A percentile compares a stretch with the other conserved stretches of the same genome.
Conservation (phyloP, 1,284 basidiomycete species). For the Malassezia brasiliensis region DNA sequence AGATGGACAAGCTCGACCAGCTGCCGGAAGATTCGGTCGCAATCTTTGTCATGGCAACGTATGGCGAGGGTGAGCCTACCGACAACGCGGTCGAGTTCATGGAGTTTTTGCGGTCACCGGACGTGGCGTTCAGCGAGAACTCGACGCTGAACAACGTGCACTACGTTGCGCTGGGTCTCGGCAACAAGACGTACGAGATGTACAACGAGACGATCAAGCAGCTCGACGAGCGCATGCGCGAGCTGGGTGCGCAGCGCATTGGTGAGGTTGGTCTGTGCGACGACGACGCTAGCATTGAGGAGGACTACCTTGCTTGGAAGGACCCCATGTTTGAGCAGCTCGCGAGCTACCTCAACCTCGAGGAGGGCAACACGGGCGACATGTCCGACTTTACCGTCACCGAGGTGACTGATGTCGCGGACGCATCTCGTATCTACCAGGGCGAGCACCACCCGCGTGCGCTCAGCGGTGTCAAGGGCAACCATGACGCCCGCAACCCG, state of each 20-base stretch:
- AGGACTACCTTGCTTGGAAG: slow-evolving; percentile 99
- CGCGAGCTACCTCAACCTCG: slow-evolving; percentile 67
- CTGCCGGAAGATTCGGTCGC: slow-evolving; percentile 74
- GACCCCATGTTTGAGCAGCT: slow-evolving; percentile 91
- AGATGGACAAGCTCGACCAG: slow-evolving; percentile 88
- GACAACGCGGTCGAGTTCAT: slow-evolving; percentile 93
- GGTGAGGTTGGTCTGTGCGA: slow-evolving; percentile 91
- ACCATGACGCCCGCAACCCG: slow-evolving; percentile 94
- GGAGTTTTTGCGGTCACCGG: slow-evolving; percentile 78
- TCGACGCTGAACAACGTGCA: slow-evolving; percentile 74
- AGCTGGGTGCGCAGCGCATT: slow-evolving; percentile 75
- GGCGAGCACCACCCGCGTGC: slow-evolving; percentile 59
- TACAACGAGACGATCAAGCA: slow-evolving; percentile 81
- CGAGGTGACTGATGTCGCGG: slow-evolving; percentile 56
- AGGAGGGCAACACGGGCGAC: slow-evolving; percentile 91
- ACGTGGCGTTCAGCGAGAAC: slow-evolving; percentile 73
- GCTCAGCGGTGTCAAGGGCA: slow-evolving; percentile 68
- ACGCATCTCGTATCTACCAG: slow-evolving; percentile 36
- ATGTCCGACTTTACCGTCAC: slow-evolving; percentile 86
- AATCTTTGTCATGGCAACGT: slow-evolving; percentile 93
- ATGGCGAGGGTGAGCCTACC: slow-evolving; percentile 96
- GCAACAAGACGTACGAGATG: slow-evolving; percentile 71
- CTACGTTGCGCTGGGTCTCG: slow-evolving; percentile 88
- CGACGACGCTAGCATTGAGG: slow-evolving; percentile 98
- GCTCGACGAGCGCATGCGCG: slow-evolving; percentile 64